These are phyloP conservation scores for Linnemannia elongata DNA, from an alignment of 192 early-diverging fungal species.

Conservation along the genomic window DNA sequence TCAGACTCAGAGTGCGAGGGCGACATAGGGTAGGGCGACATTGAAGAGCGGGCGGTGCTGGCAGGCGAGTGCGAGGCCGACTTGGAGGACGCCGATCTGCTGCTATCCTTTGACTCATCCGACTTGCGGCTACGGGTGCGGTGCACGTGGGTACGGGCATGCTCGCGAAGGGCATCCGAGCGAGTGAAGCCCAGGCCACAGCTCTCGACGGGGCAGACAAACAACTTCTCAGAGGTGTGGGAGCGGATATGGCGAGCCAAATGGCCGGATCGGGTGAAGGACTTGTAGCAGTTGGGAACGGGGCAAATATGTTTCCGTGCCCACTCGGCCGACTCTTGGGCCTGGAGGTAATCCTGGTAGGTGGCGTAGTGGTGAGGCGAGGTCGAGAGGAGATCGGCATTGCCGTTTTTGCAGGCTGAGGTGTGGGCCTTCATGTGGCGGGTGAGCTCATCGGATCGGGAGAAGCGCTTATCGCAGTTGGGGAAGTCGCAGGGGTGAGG, in stretches of 20 bases:
- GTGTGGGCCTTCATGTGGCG: conserved; percentile 77
- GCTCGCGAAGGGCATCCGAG: conserved; percentile 82
- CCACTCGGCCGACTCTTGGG: conserved; percentile 56
- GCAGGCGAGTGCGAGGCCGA: conserved; percentile 42
- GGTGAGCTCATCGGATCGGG: conserved; percentile 83
- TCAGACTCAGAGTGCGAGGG: conserved; percentile 46
- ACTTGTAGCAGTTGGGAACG: conserved; percentile 62
- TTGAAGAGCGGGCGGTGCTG: conserved; percentile 39
- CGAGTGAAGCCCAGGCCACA: conserved; percentile 83
- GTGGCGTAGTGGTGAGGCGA: conserved; percentile 56
- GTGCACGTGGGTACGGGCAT: conserved; percentile 81
- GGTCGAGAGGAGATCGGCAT: conserved; percentile 51
- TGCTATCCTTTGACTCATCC: conserved; percentile 16
- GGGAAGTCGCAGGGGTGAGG: conserved; percentile 83
- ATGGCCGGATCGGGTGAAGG: conserved; percentile 62
- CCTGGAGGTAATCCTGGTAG: conserved; percentile 50
- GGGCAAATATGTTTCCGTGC: conserved; percentile 58
- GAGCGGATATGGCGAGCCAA: conserved; percentile 64
- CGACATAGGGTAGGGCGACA: conserved; percentile 53
- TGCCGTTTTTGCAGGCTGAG: conserved; percentile 63
- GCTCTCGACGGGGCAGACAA: conserved; percentile 59
- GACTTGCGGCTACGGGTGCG: conserved; percentile 43
- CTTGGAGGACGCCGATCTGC: conserved; percentile 5
- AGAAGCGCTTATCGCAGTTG: conserved; percentile 86
- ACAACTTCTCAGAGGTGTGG: conserved; percentile 58